phyloP scores from a whole-genome alignment of 169 alveolate genomes.

The Babesia bigemina region DNA sequence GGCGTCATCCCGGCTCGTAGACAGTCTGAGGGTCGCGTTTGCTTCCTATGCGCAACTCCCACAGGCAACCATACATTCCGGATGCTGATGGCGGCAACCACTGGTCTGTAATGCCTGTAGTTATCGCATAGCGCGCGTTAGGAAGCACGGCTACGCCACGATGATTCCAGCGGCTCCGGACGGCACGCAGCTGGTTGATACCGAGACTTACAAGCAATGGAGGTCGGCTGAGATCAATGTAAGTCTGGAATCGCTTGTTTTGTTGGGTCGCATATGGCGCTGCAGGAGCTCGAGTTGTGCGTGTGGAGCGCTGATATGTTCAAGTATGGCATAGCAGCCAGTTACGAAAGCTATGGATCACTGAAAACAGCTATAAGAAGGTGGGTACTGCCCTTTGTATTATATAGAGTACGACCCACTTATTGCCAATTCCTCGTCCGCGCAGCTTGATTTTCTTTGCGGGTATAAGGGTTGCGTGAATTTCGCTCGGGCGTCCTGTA shows the following conservation, averaged over 20 bases:
- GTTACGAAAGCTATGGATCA: conserved; percentile 61
- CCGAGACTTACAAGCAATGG: conserved; percentile 56
- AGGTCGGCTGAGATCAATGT: conserved; percentile 58
- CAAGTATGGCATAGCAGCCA: conserved; percentile 40
- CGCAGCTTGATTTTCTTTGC: too few relatives aligned
- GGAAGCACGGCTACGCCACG: not conserved
- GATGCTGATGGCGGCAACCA: too few relatives aligned
- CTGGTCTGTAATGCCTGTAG: too few relatives aligned
- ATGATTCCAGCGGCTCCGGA: conserved; percentile 7
- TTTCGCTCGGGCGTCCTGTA: too few relatives aligned
- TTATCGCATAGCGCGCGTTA: too few relatives aligned
- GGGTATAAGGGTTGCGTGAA: too few relatives aligned
- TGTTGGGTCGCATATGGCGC: not conserved
- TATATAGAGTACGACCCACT: too few relatives aligned
- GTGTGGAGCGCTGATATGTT: conserved; percentile 69
- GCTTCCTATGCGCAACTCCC: too few relatives aligned
- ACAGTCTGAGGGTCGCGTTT: too few relatives aligned
- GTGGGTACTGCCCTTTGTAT: conserved; percentile 18
- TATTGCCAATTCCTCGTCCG: too few relatives aligned
- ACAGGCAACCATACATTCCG: too few relatives aligned
- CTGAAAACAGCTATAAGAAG: conserved; percentile 67
- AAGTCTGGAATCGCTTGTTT: not conserved
- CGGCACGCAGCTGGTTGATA: conserved; percentile 25
- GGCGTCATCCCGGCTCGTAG: too few relatives aligned
- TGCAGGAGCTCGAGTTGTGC: conserved; percentile 59